These are phyloP conservation scores for Paecilomyces dactylethromorphus DNA, from an alignment of 2,329 filamentous ascomycete species.

Conservation along the genomic window DNA sequence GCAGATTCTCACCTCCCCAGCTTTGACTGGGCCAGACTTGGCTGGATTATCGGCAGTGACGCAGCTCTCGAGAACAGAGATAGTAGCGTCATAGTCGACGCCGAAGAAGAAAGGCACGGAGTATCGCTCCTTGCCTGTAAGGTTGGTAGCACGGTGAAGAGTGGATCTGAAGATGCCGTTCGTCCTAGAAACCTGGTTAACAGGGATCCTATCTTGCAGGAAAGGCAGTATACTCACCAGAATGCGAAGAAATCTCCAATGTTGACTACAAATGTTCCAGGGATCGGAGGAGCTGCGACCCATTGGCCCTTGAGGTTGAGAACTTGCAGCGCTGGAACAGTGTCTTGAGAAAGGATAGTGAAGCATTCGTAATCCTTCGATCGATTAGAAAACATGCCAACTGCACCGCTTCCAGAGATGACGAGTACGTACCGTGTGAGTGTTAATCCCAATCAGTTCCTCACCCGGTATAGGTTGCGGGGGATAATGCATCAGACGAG, in stretches of 20 bases:
- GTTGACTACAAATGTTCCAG: constrained; percentile 22
- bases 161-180: constrained; percentile 35
- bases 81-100: constrained; percentile 33
- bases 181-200: constrained; percentile 16
- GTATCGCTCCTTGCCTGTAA: constrained; percentile 31
- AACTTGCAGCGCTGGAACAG: constrained; percentile 29
- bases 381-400: not conserved
- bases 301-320: constrained; percentile 24
- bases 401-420: not conserved
- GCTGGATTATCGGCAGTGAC: constrained; percentile 6
- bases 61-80: constrained; percentile 15
- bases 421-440: constrained; percentile 26
- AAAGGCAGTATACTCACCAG: constrained; percentile 10
- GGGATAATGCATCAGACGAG: constrained; percentile 19
- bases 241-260: constrained; percentile 24
- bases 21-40: constrained; percentile 1
- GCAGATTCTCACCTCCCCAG: not conserved
- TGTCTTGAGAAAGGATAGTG: constrained; percentile 35
- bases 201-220: fast-evolving
- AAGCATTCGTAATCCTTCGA: constrained; percentile 30
- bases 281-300: constrained; percentile 17
- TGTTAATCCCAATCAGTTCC: constrained; percentile 32
- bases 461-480: constrained; percentile 24
- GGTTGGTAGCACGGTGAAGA: constrained; percentile 34
- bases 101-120: constrained; percentile 37